A percentile compares a stretch with the other conserved stretches of the same genome.
phyloP scores from a whole-genome alignment of 2,329 filamentous ascomycete genomes.

The Penicillium concentricum region DNA sequence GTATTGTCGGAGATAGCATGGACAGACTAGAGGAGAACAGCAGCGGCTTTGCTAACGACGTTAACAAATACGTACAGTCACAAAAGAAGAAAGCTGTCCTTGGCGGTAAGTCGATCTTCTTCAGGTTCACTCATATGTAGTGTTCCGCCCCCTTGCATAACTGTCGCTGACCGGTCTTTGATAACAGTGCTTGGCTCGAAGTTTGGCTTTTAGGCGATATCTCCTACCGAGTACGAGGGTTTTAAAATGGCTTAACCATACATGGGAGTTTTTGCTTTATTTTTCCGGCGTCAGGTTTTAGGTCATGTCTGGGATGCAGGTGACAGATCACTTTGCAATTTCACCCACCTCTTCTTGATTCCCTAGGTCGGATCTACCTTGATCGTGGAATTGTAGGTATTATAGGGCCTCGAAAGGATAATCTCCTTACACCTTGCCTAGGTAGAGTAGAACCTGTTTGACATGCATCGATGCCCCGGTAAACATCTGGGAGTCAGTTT shows the following conservation, averaged over 20 bases:
- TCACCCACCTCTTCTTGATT: background rate
- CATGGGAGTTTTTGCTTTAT: background rate
- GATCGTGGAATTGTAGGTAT: background rate
- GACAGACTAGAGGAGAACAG: conserved; percentile 78
- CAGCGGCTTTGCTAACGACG: conserved; percentile 80
- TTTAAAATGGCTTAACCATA: background rate
- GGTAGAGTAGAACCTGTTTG: background rate
- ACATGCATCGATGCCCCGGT: background rate
- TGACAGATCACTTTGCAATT: background rate
- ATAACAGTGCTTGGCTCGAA: conserved; percentile 41
- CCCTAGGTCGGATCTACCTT: background rate
- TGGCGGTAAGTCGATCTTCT: conserved; percentile 50
- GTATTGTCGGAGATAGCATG: conserved; percentile 79
- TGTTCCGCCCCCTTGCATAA: conserved; percentile 19
- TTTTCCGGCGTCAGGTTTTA: background rate
- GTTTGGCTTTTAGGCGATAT: conserved; percentile 39
- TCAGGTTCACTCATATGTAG: background rate
- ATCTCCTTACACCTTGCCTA: background rate
- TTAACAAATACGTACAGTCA: conserved; percentile 78
- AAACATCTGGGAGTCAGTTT: background rate
- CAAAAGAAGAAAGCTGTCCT: conserved; percentile 85
- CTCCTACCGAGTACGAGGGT: background rate
- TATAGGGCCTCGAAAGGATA: background rate
- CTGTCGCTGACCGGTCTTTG: conserved; percentile 18
- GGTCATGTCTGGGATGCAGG: background rate